Evolutionary conservation across 2,329 filamentous ascomycete genomes (phyloP).

Genomic region (Cladosporium colombiae): DNA sequence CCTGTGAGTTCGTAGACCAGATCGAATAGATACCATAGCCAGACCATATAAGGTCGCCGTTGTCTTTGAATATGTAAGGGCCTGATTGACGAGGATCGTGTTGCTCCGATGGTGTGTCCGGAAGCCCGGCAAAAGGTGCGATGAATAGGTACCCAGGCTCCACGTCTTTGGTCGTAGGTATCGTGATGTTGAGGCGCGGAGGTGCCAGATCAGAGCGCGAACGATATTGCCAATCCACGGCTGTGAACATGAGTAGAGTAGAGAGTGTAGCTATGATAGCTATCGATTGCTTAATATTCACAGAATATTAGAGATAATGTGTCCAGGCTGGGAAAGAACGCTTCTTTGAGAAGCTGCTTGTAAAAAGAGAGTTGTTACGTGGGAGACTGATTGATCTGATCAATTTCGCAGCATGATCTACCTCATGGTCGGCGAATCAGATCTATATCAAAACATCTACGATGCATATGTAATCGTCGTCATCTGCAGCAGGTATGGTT

Average conservation of each 20-base stretch:
- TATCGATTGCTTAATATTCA: background rate
- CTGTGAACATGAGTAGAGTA: conserved; percentile 40
- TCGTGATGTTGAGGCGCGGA: conserved; percentile 37
- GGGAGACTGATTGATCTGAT: background rate
- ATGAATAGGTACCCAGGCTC: conserved; percentile 54
- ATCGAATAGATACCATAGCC: conserved; percentile 52
- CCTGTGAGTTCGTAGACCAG: conserved; percentile 50
- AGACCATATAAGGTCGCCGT: conserved; percentile 53
- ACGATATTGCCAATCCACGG: conserved; percentile 55
- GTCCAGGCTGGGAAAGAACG: background rate
- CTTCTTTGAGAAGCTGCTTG: background rate
- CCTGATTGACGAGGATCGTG: conserved; percentile 54
- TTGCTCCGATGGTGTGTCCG: conserved; percentile 36
- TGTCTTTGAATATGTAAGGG: conserved; percentile 55
- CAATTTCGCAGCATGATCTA: background rate
- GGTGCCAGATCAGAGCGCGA: conserved; percentile 44
- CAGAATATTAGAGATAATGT: background rate
- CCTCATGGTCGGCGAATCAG: background rate
- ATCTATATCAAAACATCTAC: background rate
- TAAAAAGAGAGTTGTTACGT: background rate
- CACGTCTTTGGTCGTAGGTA: conserved; percentile 38
- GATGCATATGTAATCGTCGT: background rate
- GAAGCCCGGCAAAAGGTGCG: conserved; percentile 50
- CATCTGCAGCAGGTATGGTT: background rate
- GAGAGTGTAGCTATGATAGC: background rate